Evolutionary conservation across 176 grass and related monocot species (phyloP), one percentile per base, ranked within the genome.

Genomic region (Chrysopogon serrulatus): DNA sequence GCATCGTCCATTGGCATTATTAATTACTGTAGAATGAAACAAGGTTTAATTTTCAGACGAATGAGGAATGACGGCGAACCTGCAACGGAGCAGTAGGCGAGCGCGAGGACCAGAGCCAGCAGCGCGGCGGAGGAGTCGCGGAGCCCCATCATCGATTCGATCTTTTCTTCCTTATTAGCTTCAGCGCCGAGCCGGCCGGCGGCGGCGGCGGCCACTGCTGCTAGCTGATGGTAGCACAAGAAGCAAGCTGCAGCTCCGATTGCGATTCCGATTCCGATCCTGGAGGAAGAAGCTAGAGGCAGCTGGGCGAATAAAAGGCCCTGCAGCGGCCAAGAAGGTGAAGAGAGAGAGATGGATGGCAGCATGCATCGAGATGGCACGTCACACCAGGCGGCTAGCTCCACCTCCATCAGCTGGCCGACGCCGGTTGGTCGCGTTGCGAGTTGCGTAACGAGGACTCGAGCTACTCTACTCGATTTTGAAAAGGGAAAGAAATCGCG

Each of bases 31-130:
- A 17, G 15, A 54, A 54, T 1, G 19, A 53, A 53, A 23, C 19
- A n/a, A n/a, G n/a, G n/a, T n/a, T 56, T 23, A 3, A 3, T 59
- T 59, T 59, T 59, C n/a, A 24, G 9, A 56, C 0, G 53, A 56
- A 24, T 2, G 37, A 39, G 4, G 17, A 48, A 48, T 48, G 14
- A 5, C 5, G 4, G 1, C 39, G 8, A 79, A 96, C 89, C 87
- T 88, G 95, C 72, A 10, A 81, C 34, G 23, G 90, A 89, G 67
- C 76, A 92, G 67, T 68, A 92, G 41, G 77, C 72, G 63, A 80
- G 65, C 7, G 80, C 81, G 8, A 94, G 57, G 37, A 86, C 21
- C 39, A 90, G 48, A 62, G 70, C 79, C 42, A 86, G 3, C 17
- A 86, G 18, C 17, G 42, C 30, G 73, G 42, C 30, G 73, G 49